Conservation (phyloP, 257 asterid species). For the Apocynum venetum region DNA sequence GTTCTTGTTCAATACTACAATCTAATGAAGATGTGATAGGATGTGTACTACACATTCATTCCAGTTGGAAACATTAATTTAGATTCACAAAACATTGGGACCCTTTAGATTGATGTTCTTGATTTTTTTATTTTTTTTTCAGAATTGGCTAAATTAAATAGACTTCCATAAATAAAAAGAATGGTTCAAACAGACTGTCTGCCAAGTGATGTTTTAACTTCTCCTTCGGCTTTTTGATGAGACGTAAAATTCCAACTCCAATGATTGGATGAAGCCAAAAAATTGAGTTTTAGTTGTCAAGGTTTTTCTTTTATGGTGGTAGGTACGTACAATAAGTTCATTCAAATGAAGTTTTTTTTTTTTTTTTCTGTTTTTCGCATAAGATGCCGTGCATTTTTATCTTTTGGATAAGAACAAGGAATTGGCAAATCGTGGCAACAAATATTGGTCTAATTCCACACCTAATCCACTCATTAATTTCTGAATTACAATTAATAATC, state of each 20-base stretch:
- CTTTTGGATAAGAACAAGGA: too few relatives aligned
- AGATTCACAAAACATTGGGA: background rate
- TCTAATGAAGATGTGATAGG: background rate
- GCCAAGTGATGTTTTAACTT: background rate
- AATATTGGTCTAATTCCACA: too few relatives aligned
- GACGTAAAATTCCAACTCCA: slow-evolving; percentile 13
- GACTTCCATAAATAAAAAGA: background rate
- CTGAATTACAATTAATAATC: too few relatives aligned
- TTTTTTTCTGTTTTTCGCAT: too few relatives aligned
- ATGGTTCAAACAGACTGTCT: background rate
- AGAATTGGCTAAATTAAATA: background rate
- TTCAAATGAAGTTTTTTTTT: too few relatives aligned
- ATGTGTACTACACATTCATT: too few relatives aligned
- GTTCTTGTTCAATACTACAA: too few relatives aligned
- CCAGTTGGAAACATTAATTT: background rate
- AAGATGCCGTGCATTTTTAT: too few relatives aligned
- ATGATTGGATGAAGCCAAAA: slow-evolving; percentile 9
- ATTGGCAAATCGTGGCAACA: too few relatives aligned
- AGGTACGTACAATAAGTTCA: too few relatives aligned
- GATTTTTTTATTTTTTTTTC: background rate
- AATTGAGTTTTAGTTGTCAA: background rate
- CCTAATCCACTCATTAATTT: too few relatives aligned
- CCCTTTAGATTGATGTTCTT: background rate
- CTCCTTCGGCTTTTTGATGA: background rate
- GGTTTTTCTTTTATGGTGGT: too few relatives aligned